These are phyloP conservation scores for Graphilbum fragrans DNA, from an alignment of 2,329 filamentous ascomycete species.

Conservation along the genomic window DNA sequence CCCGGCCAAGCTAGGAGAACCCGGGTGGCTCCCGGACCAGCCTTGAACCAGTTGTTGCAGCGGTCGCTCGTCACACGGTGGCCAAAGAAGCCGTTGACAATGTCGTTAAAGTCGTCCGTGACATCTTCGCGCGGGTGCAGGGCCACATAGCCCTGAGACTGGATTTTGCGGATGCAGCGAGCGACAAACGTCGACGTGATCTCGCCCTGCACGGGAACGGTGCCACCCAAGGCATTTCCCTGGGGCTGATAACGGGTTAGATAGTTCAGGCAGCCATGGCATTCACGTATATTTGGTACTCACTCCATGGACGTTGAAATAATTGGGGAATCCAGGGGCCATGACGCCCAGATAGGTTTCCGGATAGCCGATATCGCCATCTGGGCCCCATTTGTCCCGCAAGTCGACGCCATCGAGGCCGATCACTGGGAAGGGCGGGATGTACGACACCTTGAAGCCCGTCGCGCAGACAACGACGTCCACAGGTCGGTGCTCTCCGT, in stretches of 20 bases:
- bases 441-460: slow-evolving; percentile 14
- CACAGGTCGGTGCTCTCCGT: slow-evolving; percentile 13
- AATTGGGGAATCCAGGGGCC: slow-evolving; percentile 2
- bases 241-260: too few species aligned
- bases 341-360: slow-evolving; percentile 1
- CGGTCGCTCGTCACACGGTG: slow-evolving; percentile 4
- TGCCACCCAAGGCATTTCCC: slow-evolving; percentile 8
- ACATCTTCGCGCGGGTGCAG: slow-evolving; percentile 8
- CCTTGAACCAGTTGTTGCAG: slow-evolving; percentile 10
- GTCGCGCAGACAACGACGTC: slow-evolving; percentile 20
- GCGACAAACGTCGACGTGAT: slow-evolving; percentile 8
- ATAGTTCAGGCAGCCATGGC: too few species aligned
- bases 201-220: slow-evolving; percentile 11
- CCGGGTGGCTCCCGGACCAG: slow-evolving; percentile 3
- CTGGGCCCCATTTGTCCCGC: slow-evolving; percentile 8
- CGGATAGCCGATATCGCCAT: slow-evolving; percentile 6
- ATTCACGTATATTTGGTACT: too few species aligned
- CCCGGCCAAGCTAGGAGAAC: slow-evolving; percentile 10
- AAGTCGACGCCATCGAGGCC: slow-evolving; percentile 6
- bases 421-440: slow-evolving; percentile 8
- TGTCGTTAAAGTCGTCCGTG: slow-evolving; percentile 10
- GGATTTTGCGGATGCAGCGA: slow-evolving; percentile 11
- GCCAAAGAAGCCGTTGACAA: slow-evolving; percentile 6
- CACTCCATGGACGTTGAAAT: slow-evolving; percentile 10
- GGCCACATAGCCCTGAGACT: slow-evolving; percentile 9